Percentiles rank a stretch among this genome's conserved stretches.
Conservation (phyloP, 2,329 filamentous ascomycete species). For the Monilinia polystroma region DNA sequence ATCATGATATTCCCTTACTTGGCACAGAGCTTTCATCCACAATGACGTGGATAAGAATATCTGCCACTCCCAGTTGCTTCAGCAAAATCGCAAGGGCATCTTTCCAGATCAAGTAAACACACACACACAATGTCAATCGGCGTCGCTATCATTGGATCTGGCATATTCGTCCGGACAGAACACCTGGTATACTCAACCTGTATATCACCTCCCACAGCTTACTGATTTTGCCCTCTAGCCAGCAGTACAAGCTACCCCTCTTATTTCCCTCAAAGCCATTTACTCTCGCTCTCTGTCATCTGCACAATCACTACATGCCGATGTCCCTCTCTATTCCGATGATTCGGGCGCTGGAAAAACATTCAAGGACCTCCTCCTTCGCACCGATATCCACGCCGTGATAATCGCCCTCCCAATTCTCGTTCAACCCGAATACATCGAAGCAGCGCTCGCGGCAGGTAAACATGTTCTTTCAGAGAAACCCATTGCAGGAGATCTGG, state of each 20-base stretch:
- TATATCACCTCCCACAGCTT: background rate
- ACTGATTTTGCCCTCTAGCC: constrained; percentile 43
- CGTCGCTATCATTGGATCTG: constrained; percentile 62
- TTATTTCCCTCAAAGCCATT: constrained; percentile 53
- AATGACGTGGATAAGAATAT: background rate
- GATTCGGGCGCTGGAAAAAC: constrained; percentile 39
- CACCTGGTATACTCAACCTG: constrained; percentile 48
- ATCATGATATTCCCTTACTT: background rate
- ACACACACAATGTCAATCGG: constrained; percentile 45
- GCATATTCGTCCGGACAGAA: constrained; percentile 60
- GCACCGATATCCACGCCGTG: constrained; percentile 39
- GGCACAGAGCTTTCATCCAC: background rate
- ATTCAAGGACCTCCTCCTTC: constrained; percentile 46
- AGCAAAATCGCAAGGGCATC: background rate
- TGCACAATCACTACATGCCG: constrained; percentile 45
- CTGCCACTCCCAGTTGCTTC: background rate
- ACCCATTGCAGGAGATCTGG: constrained; percentile 51
- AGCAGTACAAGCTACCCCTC: constrained; percentile 54
- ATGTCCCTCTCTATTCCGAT: constrained; percentile 39
- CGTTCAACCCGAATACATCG: constrained; percentile 49
- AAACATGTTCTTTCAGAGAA: constrained; percentile 58
- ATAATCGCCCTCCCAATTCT: constrained; percentile 51
- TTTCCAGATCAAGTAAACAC: background rate
- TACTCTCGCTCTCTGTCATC: constrained; percentile 41
- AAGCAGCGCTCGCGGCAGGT: constrained; percentile 49